Evolutionary conservation across 768 basidiomycete genomes (phyloP).

Genomic region (Termitomyces sp.): DNA sequence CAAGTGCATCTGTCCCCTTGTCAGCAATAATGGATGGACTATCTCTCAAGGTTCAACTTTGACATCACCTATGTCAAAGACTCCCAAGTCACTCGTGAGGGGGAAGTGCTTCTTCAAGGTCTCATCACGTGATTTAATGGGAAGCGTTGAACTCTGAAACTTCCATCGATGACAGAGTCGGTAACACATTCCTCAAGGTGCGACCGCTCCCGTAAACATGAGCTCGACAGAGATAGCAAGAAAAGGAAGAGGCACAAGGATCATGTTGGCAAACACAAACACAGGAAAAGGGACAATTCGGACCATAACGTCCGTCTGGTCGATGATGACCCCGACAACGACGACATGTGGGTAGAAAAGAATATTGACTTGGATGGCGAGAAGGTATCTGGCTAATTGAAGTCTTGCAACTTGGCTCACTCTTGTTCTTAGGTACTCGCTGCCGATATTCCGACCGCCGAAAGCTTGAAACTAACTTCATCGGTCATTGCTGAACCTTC

Average conservation of each 20-base stretch:
- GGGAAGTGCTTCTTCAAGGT: not conserved
- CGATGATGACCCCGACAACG: constrained; percentile 72
- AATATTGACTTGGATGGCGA: constrained; percentile 77
- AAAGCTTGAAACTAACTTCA: constrained; percentile 65
- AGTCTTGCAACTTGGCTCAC: constrained; percentile 6
- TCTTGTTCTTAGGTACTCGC: constrained; percentile 45
- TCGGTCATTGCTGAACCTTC: constrained; percentile 41
- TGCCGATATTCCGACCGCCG: constrained; percentile 70
- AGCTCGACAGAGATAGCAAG: constrained; percentile 41
- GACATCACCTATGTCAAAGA: too few relatives aligned
- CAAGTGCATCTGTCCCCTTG: too few relatives aligned
- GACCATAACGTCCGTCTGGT: constrained; percentile 38
- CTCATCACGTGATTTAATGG: constrained; percentile 18
- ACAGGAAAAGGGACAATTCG: constrained; percentile 37
- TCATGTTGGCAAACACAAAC: constrained; percentile 32
- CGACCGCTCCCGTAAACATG: constrained; percentile 29
- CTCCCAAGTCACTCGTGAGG: too few relatives aligned
- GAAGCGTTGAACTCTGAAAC: not conserved
- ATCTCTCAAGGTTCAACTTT: too few relatives aligned
- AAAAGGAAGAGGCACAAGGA: constrained; percentile 49
- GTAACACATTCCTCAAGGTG: constrained; percentile 21
- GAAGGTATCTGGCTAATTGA: constrained; percentile 39
- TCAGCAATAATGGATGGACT: too few relatives aligned
- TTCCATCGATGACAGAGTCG: constrained; percentile 10
- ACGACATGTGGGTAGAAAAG: constrained; percentile 85